A percentile compares a stretch with the other conserved stretches of the same genome.
Evolutionary conservation across 2,329 filamentous ascomycete species (phyloP).

Genomic region (Fusarium pilosicola): DNA sequence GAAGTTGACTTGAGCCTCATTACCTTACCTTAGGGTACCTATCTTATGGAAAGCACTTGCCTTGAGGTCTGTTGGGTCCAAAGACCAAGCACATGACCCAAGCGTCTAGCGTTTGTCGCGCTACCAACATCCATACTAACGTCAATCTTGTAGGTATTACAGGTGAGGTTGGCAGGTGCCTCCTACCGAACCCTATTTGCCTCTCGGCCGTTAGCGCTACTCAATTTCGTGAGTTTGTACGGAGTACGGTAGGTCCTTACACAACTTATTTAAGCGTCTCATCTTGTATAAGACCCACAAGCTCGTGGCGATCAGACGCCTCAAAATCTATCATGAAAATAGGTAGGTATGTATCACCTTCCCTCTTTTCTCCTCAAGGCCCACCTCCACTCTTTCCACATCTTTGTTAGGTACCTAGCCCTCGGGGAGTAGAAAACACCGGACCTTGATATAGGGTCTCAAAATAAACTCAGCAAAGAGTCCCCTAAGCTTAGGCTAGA

Average conservation of each 20-base stretch:
- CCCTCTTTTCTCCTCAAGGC: constrained; percentile 18
- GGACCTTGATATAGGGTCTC: no score
- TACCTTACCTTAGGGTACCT: background rate
- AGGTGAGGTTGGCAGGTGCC: background rate
- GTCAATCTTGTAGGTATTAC: background rate
- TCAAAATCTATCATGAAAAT: background rate
- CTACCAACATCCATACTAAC: constrained; percentile 1
- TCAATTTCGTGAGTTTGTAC: no score
- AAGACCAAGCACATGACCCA: constrained; percentile 19
- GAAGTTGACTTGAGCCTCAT: constrained; percentile 15
- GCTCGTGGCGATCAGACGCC: background rate
- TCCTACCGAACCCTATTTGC: no score
- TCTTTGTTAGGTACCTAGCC: background rate
- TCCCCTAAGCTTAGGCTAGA: no score
- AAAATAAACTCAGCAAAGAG: no score
- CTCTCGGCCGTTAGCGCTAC: background rate
- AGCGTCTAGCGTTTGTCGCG: constrained; percentile 34
- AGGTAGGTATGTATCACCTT: background rate
- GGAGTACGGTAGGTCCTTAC: background rate
- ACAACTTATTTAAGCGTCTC: background rate
- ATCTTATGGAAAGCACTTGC: background rate
- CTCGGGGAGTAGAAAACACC: no score
- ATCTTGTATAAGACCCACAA: background rate
- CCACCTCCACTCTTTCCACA: background rate
- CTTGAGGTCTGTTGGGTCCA: background rate